Percentiles rank a stretch among this genome's conserved stretches.
Conservation (phyloP, 768 basidiomycete genomes). For the Trametes gibbosa region DNA sequence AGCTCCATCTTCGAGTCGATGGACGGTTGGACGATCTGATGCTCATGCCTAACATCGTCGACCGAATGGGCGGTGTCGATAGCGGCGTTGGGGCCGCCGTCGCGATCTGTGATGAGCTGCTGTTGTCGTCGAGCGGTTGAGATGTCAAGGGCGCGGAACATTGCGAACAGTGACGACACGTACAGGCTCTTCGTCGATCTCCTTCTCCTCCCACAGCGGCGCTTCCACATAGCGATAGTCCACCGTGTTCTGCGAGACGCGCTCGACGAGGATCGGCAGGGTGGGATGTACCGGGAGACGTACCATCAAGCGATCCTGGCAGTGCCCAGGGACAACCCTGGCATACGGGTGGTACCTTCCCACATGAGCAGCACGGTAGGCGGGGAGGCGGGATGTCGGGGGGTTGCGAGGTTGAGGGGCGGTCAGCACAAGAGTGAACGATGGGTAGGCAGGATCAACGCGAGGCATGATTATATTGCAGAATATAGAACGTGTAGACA, state of each 20-base stretch:
- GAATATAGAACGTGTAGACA: not conserved
- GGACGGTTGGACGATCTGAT: not conserved
- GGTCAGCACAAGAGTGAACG: not conserved
- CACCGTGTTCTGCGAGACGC: not conserved
- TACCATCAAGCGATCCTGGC: slow-evolving; percentile 7
- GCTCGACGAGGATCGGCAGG: not conserved
- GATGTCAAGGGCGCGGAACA: not conserved
- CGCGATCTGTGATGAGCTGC: not conserved
- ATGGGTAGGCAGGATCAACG: slow-evolving; percentile 11
- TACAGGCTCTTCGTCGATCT: not conserved
- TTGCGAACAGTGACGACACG: not conserved
- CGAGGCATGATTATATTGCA: slow-evolving; percentile 6
- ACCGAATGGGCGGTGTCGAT: not conserved
- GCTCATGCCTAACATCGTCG: not conserved
- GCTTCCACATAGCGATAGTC: slow-evolving; percentile 3
- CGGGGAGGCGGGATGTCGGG: slow-evolving; percentile 5
- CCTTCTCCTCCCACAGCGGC: slow-evolving; percentile 8
- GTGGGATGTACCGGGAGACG: not conserved
- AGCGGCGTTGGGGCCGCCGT: not conserved
- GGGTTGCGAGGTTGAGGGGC: not conserved
- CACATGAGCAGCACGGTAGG: slow-evolving; percentile 7
- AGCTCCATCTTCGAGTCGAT: not conserved
- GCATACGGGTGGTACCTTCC: slow-evolving; percentile 13
- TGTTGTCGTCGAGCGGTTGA: not conserved
- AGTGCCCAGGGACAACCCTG: not conserved